phyloP scores from a whole-genome alignment of 1,139 yeast genomes.

The Saccharomycopsis crataegensis region DNA sequence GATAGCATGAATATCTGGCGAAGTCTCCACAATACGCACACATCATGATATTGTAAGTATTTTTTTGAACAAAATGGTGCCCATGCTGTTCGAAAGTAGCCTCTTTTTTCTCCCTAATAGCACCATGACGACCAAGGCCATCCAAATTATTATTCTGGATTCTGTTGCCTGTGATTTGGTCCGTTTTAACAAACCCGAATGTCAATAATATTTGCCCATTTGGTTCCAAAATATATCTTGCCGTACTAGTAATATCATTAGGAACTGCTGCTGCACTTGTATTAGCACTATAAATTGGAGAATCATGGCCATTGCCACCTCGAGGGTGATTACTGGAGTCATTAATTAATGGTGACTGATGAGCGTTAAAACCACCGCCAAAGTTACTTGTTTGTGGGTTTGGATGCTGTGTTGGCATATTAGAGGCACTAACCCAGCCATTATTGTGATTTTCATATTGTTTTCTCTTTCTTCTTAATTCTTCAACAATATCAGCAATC shows the following conservation, averaged over 20 bases:
- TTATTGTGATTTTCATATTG: constrained; percentile 63
- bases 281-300: not conserved
- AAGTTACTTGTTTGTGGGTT: not conserved
- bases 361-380: not conserved
- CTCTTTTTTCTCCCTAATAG: constrained; percentile 90
- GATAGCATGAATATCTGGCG: constrained; percentile 86
- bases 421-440: constrained; percentile 86
- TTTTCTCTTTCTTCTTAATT: constrained; percentile 82
- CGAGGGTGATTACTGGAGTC: not conserved
- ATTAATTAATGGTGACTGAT: not conserved
- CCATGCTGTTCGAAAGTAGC: constrained; percentile 95
- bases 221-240: constrained; percentile 95
- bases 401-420: constrained; percentile 20
- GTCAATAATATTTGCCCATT: constrained; percentile 80
- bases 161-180: constrained; percentile 20
- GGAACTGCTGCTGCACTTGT: constrained; percentile 2
- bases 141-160: constrained; percentile 43
- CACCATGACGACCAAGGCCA: constrained; percentile 95
- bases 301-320: not conserved
- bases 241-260: constrained; percentile 38
- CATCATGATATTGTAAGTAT: constrained; percentile 91
- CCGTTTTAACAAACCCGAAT: constrained; percentile 55
- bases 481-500: constrained; percentile 87
- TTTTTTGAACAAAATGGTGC: constrained; percentile 92
- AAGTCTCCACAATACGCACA: constrained; percentile 97